Conservation (phyloP, 495 filamentous ascomycete species). For the Immersiella caudata region DNA sequence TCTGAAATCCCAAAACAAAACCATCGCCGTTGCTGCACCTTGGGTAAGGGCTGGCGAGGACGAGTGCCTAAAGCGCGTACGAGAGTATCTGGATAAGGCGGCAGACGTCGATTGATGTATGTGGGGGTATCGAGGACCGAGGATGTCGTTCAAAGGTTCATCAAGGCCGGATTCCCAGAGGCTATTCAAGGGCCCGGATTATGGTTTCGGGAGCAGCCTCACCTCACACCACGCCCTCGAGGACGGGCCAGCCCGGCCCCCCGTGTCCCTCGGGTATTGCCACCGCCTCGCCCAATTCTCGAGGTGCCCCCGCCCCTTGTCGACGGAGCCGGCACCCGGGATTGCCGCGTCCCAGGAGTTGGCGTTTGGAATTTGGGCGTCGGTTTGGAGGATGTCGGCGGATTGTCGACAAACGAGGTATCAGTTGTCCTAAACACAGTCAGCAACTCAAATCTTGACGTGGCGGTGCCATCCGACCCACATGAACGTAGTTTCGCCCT, state of each 20-base stretch:
- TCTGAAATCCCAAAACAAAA: constrained; percentile 64
- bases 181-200: neutral
- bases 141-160: too few species aligned
- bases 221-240: constrained; percentile 42
- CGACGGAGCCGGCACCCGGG: constrained; percentile 42
- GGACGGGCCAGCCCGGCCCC: constrained; percentile 52
- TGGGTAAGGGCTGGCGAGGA: constrained; percentile 33
- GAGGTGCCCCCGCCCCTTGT: constrained; percentile 44
- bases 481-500: constrained; percentile 85
- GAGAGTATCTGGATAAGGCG: constrained; percentile 29
- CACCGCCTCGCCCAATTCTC: constrained; percentile 37
- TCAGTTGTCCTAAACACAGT: constrained; percentile 76
- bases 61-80: constrained; percentile 31
- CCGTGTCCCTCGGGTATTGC: constrained; percentile 38
- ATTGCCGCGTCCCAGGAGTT: constrained; percentile 51
- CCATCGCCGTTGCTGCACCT: constrained; percentile 35
- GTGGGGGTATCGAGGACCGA: neutral
- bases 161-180: too few species aligned
- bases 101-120: constrained; percentile 16
- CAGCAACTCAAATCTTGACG: constrained; percentile 7
- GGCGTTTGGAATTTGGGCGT: constrained; percentile 65
- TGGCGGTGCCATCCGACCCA: constrained; percentile 45
- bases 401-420: constrained; percentile 91
- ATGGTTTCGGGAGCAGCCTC: constrained; percentile 6
- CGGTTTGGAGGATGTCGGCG: constrained; percentile 70